Evolutionary conservation across 495 filamentous ascomycete species (phyloP), one percentile per base, ranked within the genome.

Genomic region (Mytilinidion resinicola): DNA sequence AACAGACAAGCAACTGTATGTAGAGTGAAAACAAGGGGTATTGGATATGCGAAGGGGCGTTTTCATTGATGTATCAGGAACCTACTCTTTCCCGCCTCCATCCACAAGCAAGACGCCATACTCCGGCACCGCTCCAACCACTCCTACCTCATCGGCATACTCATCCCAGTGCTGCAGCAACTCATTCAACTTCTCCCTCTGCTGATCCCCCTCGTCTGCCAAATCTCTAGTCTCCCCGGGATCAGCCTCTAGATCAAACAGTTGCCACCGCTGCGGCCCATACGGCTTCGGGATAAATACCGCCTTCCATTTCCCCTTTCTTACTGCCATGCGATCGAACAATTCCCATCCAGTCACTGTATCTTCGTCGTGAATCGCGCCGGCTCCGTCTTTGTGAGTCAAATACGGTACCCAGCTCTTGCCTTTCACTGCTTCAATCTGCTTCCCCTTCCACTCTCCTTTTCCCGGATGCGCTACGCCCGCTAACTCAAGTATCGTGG

Each of bases 91-190:
- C 25, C 25, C 25, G 6, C 25, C 25, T 30, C 25, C 25, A 30
- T 48, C 44, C 10, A 48, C 19, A 15, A 48, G 4, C 19, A 48
- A 20, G 19, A 10, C 39, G 20, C 53, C 53, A 50, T 55, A 55
- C 43, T 61, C 59, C 0, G 46, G 55, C n/a, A 34, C 49, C 20
- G 51, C 25, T 49, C 38, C 25, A 19, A 79, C 70, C 0, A 82
- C 77, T 3, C 81, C 81, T 0, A 78, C 80, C 64, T 83, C 81
- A 3, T 81, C 59, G 9, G 80, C 78, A 67, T 79, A 79, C 60
- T 76, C 75, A 59, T 77, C 76, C 76, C 77, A 79, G 4, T 76
- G 61, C 57, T 73, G 72, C 17, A 80, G 68, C 37, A 69, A 36
- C 54, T 61, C 53, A 15, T 56, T 55, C 19, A 69, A 38, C 21